A percentile compares a stretch with the other conserved stretches of the same genome.
Evolutionary conservation across 225 moss, liverwort and hornwort species (phyloP).

Genomic region (Pseudisothecium myosuroides): DNA sequence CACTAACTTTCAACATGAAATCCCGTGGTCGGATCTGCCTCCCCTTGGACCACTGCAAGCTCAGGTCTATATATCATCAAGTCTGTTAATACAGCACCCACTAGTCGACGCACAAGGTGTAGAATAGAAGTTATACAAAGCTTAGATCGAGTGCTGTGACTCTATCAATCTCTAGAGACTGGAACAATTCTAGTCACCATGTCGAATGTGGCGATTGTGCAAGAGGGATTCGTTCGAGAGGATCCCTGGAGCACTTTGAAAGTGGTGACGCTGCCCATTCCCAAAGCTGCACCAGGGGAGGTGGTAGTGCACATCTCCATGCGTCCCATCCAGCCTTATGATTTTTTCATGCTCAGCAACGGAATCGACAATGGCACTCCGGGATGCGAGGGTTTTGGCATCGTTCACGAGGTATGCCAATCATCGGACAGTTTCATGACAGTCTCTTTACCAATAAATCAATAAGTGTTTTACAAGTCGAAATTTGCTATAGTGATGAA

Average conservation of each 20-base stretch:
- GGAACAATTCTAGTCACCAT: neutral
- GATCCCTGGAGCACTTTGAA: neutral
- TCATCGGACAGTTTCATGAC: neutral
- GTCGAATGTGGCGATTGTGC: neutral
- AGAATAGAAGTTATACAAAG: neutral
- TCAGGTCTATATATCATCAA: neutral
- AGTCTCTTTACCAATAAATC: neutral
- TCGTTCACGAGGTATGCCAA: neutral
- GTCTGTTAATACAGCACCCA: neutral
- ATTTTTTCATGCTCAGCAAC: neutral
- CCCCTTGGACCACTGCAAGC: neutral
- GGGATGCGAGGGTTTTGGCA: neutral
- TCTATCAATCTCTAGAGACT: neutral
- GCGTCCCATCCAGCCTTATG: neutral
- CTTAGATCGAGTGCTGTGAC: too few species aligned
- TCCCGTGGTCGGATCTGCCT: neutral
- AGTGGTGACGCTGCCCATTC: neutral
- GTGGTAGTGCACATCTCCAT: neutral
- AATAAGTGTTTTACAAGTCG: rapidly evolving
- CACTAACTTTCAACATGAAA: neutral
- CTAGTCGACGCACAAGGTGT: neutral
- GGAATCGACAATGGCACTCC: neutral
- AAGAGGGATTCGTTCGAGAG: neutral
- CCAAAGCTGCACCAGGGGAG: neutral
- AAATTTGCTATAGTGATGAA: neutral